Evolutionary conservation across 2,329 filamentous ascomycete genomes (phyloP), one percentile per base, ranked within the genome.

Genomic region (Xylariaceae sp.): DNA sequence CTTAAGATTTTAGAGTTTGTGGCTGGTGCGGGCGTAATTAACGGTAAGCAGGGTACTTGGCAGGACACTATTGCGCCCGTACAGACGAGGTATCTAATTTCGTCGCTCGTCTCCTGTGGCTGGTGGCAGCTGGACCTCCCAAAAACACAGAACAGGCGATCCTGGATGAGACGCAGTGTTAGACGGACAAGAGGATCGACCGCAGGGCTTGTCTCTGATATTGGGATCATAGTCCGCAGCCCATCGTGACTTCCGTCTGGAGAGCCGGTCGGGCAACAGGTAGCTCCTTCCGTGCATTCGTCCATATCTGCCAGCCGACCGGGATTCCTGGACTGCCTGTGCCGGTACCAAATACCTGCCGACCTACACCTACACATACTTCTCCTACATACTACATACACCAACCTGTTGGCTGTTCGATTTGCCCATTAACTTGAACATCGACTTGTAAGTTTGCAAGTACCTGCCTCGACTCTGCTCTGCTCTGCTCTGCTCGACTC

Each of bases 141-240:
- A 69, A 70, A 71, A 71, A 67, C 65, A 56, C 65, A 69, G 67
- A 69, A 65, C 62, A 59, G 58, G 52, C 49, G 47, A 50, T 55
- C 58, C 56, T 65, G 60, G 63, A 63, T 63, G 61, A 65, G 66
- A 69, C 63, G 58, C 55, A 55, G 62, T 61, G 59, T 59, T 64
- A 61, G 60, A 62, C 61, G 58, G 58, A 58, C 59, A 65, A 59
- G 57, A 65, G 52, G 59, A 63, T 47, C 45, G 58, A 61, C 49
- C 45, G 58, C 51, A 35, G 51, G 55, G 55, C 45, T 23, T 41
- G 34, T 55, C 60, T 47, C 37, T 50, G 51, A 15, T 13, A 49
- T 49, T 45, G 41, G 11, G n/a, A 13, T n/a, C 18, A 11, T 35
- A 35, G 34, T 50, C 41, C 34, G 45, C 55, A 51, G 39, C 35